A percentile compares a stretch with the other conserved stretches of the same genome.
These are phyloP conservation scores for Scedosporium apiospermum DNA, from an alignment of 2,329 filamentous ascomycete genomes.

Conservation along the genomic window DNA sequence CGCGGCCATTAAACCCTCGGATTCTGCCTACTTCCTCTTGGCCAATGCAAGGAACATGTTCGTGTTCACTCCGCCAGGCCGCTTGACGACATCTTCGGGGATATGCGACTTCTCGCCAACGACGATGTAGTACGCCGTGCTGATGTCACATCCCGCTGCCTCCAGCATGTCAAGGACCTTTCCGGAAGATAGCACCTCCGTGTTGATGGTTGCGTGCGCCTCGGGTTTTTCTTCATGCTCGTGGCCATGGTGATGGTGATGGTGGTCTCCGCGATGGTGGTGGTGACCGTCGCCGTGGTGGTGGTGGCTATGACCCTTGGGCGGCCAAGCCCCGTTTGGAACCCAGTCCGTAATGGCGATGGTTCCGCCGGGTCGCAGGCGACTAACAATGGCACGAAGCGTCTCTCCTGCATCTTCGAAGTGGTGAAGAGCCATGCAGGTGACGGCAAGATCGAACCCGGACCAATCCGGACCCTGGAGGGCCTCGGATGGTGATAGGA, in stretches of 20 bases:
- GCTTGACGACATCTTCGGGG: conserved; percentile 3
- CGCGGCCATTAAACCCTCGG: too few relatives aligned
- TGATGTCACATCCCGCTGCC: conserved; percentile 1
- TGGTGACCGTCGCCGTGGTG: too few relatives aligned
- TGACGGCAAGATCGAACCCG: conserved; percentile 22
- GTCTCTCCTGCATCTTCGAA: conserved; percentile 18
- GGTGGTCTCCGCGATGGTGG: too few relatives aligned
- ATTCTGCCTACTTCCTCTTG: not conserved
- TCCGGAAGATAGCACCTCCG: not conserved
- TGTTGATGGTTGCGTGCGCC: not conserved
- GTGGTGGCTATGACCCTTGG: conserved; percentile 25
- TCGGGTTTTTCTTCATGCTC: conserved; percentile 29
- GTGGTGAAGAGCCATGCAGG: conserved; percentile 27
- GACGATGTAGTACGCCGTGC: conserved; percentile 6
- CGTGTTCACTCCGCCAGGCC: not conserved
- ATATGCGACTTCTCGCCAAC: conserved; percentile 5
- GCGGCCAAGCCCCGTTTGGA: conserved; percentile 46
- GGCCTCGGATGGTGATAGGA: conserved; percentile 15
- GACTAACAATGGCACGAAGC: conserved; percentile 17
- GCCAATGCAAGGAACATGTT: conserved; percentile 6
- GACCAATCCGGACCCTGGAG: conserved; percentile 13
- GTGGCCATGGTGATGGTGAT: not conserved
- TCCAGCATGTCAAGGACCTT: conserved; percentile 5
- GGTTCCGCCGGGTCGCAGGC: conserved; percentile 19
- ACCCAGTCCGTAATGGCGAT: conserved; percentile 24